Conservation (phyloP, 345 rosid species). For the Geranium brycei region DNA sequence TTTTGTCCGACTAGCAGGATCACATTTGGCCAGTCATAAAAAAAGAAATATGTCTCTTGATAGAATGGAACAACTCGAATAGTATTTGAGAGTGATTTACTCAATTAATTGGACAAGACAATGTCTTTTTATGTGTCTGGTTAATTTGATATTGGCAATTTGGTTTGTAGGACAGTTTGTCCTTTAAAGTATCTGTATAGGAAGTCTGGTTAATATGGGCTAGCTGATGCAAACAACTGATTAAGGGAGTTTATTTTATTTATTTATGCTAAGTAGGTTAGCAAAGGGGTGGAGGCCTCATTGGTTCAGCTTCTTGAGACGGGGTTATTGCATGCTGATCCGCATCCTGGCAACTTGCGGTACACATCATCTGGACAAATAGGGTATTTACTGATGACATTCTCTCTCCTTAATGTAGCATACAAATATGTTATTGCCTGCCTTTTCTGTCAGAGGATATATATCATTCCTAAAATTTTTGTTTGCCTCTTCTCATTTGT, state of each 20-base stretch:
- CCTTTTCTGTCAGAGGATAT: conserved; percentile 6
- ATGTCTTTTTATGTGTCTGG: not conserved
- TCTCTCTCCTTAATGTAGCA: not conserved
- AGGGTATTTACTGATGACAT: conserved; percentile 35
- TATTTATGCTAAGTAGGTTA: conserved; percentile 40
- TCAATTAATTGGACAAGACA: not conserved
- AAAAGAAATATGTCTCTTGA: not conserved
- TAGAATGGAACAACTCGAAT: not conserved
- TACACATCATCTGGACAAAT: conserved; percentile 69
- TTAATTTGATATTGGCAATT: not conserved
- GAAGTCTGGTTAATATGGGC: too few relatives aligned
- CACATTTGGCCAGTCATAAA: not conserved
- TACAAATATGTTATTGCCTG: conserved; percentile 3
- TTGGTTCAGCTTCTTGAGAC: conserved; percentile 93
- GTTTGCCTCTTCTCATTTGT: conserved; percentile 13
- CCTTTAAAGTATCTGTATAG: too few relatives aligned
- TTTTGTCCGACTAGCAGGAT: not conserved
- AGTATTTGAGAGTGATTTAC: not conserved
- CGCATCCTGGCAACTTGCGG: conserved; percentile 92
- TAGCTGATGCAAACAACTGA: conserved; percentile 3
- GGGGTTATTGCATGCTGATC: conserved; percentile 93
- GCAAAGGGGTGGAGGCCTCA: conserved; percentile 81
- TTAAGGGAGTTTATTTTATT: conserved; percentile 4
- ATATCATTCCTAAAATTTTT: conserved; percentile 1
- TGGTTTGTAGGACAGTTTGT: not conserved